These are phyloP conservation scores for Acacia concinna DNA, from an alignment of 331 rosid species.

Conservation along the genomic window DNA sequence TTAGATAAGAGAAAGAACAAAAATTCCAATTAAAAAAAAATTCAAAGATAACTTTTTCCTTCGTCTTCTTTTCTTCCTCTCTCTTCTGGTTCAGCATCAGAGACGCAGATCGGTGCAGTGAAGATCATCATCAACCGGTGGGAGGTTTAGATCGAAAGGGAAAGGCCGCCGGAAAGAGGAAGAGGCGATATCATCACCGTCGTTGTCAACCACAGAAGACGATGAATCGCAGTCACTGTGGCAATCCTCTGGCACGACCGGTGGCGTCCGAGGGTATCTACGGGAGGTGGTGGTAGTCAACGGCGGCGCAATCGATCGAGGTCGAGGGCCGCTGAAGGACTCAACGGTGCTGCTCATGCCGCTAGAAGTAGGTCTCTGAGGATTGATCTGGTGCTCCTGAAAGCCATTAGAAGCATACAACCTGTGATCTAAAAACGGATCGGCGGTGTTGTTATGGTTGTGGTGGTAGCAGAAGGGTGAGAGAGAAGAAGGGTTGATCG, in stretches of 20 bases:
- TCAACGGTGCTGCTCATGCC: conserved; percentile 85
- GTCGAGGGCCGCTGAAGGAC: conserved; percentile 83
- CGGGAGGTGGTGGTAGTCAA: conserved; percentile 17
- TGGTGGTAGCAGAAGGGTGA: conserved; percentile 30
- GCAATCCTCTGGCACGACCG: conserved; percentile 71
- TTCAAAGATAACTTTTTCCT: conserved; percentile 14
- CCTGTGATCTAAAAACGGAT: conserved; percentile 46
- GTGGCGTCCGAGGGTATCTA: conserved; percentile 61
- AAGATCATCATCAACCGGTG: conserved; percentile 64
- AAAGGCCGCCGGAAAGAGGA: conserved; percentile 49
- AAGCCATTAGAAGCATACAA: conserved; percentile 39
- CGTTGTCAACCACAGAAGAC: conserved; percentile 72
- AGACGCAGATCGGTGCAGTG: conserved; percentile 77
- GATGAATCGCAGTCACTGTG: conserved; percentile 91
- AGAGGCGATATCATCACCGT: conserved; percentile 51
- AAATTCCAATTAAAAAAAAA: conserved; percentile 21
- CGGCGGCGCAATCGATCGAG: conserved; percentile 15
- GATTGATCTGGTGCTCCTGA: conserved; percentile 40
- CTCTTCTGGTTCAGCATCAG: conserved; percentile 37
- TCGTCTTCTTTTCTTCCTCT: neutral
- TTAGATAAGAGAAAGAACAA: conserved; percentile 17
- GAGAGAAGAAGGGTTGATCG: conserved; percentile 32
- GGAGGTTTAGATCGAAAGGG: conserved; percentile 75
- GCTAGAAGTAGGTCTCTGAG: conserved; percentile 71
- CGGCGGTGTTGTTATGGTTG: conserved; percentile 29